A percentile compares a stretch with the other conserved stretches of the same genome.
Evolutionary conservation across 129 eudicot species (phyloP).

Genomic region (Pulicaria dysenterica): DNA sequence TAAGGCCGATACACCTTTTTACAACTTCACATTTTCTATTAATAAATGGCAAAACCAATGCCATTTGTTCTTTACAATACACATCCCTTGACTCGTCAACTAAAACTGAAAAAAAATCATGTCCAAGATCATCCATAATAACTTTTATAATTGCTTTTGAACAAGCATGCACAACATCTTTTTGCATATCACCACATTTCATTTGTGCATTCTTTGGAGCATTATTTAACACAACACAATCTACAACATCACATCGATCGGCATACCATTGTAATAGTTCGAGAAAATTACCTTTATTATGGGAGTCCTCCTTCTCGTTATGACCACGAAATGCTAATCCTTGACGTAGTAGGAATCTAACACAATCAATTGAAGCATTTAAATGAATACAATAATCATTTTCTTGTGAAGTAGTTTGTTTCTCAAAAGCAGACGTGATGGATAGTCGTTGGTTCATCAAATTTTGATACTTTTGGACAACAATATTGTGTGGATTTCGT

Average conservation of each 20-base stretch:
- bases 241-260: neutral
- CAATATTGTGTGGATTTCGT: neutral
- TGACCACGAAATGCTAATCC: too few relatives aligned
- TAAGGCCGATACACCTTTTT: neutral
- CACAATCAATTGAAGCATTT: too few relatives aligned
- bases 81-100: conserved; percentile 9
- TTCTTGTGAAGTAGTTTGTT: too few relatives aligned
- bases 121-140: too few relatives aligned
- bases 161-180: too few relatives aligned
- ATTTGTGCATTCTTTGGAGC: neutral
- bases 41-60: neutral
- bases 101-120: neutral
- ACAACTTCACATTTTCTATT: neutral
- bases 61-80: conserved; percentile 12
- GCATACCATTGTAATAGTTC: neutral
- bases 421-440: neutral
- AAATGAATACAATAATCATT: too few relatives aligned
- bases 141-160: too few relatives aligned
- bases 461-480: neutral
- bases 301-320: too few relatives aligned
- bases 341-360: too few relatives aligned
- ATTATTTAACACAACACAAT: neutral
- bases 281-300: too few relatives aligned
- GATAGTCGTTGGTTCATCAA: neutral
- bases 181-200: conserved; percentile 1